Percentiles rank a stretch among this genome's conserved stretches.
These are phyloP conservation scores for Plasmodium falciparum DNA, from an alignment of 169 alveolate species.

Conservation along the genomic window DNA sequence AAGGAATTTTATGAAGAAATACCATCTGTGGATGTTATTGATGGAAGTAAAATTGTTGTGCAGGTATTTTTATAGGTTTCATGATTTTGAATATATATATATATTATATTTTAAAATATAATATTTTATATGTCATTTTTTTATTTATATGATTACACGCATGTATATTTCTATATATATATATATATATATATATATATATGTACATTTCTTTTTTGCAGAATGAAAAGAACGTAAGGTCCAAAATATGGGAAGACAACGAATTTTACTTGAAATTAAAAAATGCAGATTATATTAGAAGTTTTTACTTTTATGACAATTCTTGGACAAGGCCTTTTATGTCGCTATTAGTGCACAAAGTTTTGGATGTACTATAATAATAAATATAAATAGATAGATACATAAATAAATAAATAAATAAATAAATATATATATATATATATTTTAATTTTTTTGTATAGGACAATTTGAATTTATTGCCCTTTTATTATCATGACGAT, in stretches of 20 bases:
- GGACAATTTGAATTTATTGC: constrained; percentile 63
- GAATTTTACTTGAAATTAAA: constrained; percentile 67
- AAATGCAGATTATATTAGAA: constrained; percentile 55
- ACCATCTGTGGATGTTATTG: constrained; percentile 61
- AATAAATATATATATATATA: not conserved
- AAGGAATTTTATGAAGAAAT: constrained; percentile 69
- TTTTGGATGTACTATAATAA: constrained; percentile 41
- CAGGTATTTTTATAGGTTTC: constrained; percentile 18
- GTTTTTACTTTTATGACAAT: constrained; percentile 69
- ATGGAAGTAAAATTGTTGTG: constrained; percentile 50
- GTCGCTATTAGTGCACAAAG: constrained; percentile 67
- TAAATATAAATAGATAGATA: no score
- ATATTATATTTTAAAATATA: not conserved
- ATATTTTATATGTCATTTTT: not conserved
- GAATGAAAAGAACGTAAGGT: constrained; percentile 64
- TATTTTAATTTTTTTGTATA: not conserved
- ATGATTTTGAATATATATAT: not conserved
- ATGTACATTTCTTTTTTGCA: not conserved
- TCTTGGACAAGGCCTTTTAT: constrained; percentile 74
- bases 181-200: not conserved
- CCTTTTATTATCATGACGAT: constrained; percentile 70
- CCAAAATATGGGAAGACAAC: constrained; percentile 70
- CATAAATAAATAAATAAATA: not conserved
- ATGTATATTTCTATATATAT: not conserved
- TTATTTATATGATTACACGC: not conserved